phyloP scores from a whole-genome alignment of 2,329 filamentous ascomycete genomes.

The Trichoderma koningiopsis region DNA sequence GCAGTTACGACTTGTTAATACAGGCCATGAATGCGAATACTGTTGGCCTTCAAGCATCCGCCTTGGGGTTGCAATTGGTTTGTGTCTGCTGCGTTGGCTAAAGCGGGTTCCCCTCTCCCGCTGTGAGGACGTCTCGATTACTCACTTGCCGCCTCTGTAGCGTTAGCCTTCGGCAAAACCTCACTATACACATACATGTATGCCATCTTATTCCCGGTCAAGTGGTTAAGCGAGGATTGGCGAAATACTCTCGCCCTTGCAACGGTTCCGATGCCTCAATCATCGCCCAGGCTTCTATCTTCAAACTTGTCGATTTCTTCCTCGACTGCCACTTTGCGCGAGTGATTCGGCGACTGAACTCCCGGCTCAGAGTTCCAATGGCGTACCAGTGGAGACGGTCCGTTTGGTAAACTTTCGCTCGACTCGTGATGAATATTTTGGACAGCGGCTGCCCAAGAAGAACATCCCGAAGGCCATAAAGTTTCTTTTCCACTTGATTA shows the following conservation, averaged over 20 bases:
- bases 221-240: not conserved
- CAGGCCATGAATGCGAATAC: no score
- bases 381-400: not conserved
- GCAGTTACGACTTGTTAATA: no score
- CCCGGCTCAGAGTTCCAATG: not conserved
- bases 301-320: not conserved
- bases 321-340: not conserved
- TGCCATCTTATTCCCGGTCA: not conserved
- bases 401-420: not conserved
- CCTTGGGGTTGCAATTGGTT: no score
- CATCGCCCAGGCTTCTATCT: not conserved
- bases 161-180: not conserved
- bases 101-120: not conserved
- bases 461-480: no score
- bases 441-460: no score
- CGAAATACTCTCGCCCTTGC: not conserved
- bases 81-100: no score
- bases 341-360: not conserved
- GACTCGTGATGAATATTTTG: not conserved
- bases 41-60: no score
- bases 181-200: not conserved
- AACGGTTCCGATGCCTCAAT: not conserved
- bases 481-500: no score
- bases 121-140: not conserved
- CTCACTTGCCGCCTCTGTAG: not conserved